A percentile compares a stretch with the other conserved stretches of the same genome.
Conservation (phyloP, 495 filamentous ascomycete species). For the Lasiosphaeria hispida region DNA sequence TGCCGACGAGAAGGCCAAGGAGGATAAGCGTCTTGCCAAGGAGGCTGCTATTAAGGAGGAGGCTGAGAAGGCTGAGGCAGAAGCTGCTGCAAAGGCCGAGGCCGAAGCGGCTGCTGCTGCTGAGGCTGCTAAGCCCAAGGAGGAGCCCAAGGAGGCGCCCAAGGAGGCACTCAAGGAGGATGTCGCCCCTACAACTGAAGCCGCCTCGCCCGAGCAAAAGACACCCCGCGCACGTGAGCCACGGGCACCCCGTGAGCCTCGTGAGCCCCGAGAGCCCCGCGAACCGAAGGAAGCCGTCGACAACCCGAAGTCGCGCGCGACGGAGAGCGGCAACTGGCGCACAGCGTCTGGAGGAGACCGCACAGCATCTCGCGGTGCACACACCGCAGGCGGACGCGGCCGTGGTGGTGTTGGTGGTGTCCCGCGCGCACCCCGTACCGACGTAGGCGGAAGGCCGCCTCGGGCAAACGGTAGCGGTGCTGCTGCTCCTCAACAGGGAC, state of each 20-base stretch:
- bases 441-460: constrained; percentile 36
- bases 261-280: constrained; percentile 29
- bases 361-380: constrained; percentile 36
- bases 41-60: constrained; percentile 61
- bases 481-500: constrained; percentile 22
- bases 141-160: constrained; percentile 29
- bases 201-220: constrained; percentile 33
- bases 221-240: no score
- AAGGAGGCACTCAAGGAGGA: constrained; percentile 23
- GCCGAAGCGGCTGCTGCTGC: constrained; percentile 51
- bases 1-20: constrained; percentile 78
- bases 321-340: constrained; percentile 54
- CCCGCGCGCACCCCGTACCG: constrained; percentile 42
- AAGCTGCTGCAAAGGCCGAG: constrained; percentile 44
- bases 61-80: constrained; percentile 42
- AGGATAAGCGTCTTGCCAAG: constrained; percentile 65
- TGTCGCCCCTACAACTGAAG: constrained; percentile 19
- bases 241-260: constrained; percentile 19
- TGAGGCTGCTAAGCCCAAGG: constrained; percentile 24
- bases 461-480: constrained; percentile 44
- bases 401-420: constrained; percentile 44
- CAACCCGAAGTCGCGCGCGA: constrained; percentile 40
- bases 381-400: constrained; percentile 33
- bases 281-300: constrained; percentile 20
- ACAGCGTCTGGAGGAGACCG: constrained; percentile 41